A percentile compares a stretch with the other conserved stretches of the same genome.
Conservation (phyloP, 352 stramenopile genomes). For the Lagenidium sp. region DNA sequence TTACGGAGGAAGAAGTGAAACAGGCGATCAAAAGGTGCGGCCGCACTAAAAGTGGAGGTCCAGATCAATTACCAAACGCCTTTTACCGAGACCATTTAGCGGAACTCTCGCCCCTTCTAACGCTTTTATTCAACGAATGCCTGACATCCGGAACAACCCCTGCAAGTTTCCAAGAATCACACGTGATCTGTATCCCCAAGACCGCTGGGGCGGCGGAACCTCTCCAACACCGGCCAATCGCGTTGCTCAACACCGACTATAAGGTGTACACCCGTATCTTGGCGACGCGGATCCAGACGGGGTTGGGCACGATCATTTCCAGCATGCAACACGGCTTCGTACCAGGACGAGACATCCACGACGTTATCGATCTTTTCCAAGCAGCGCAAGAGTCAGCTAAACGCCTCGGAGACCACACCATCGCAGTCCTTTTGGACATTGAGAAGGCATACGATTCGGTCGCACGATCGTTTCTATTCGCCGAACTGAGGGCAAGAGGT, state of each 20-base stretch:
- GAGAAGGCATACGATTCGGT: constrained; percentile 11
- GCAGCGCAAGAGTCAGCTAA: neutral
- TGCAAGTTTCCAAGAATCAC: neutral
- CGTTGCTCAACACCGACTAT: constrained; percentile 13
- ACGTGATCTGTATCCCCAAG: constrained; percentile 1
- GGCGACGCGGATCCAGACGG: neutral
- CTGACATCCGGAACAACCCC: neutral
- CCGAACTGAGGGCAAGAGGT: neutral
- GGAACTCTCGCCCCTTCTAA: neutral
- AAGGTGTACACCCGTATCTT: constrained; percentile 4
- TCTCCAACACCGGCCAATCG: constrained; percentile 3
- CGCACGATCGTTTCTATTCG: neutral
- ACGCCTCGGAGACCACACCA: neutral
- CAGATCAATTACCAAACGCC: constrained; percentile 4
- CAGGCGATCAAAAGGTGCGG: constrained; percentile 1
- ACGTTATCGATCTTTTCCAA: constrained; percentile 4
- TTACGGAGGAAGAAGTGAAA: constrained; percentile 7
- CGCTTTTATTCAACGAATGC: neutral
- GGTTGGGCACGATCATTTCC: neutral
- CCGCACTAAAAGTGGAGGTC: neutral
- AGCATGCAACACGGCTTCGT: constrained; percentile 4
- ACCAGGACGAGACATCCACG: constrained; percentile 4
- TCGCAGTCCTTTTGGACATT: constrained; percentile 7
- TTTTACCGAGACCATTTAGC: constrained; percentile 4
- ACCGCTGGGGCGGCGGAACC: neutral